Percentiles rank a stretch among this genome's conserved stretches.
Evolutionary conservation across 2,329 filamentous ascomycete species (phyloP).

Genomic region (Fusarium drepaniforme): DNA sequence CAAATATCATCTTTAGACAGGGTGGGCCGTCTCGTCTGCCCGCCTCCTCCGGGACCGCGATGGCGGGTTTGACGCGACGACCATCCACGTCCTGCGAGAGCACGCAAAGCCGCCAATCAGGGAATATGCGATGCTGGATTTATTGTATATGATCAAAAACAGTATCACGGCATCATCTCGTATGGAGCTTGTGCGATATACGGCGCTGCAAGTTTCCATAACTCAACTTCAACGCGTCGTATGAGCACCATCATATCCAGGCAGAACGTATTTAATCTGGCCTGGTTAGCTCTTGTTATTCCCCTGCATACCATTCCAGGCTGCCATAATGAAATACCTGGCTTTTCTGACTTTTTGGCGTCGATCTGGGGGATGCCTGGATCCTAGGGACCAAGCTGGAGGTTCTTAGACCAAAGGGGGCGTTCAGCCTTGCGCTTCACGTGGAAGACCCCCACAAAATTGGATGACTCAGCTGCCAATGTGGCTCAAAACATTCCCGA

Average conservation of each 20-base stretch:
- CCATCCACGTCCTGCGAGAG: conserved; percentile 10
- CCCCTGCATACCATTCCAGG: neutral
- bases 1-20: conserved; percentile 13
- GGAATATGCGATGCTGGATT: neutral
- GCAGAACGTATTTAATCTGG: neutral
- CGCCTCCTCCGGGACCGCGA: conserved; percentile 32
- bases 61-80: conserved; percentile 12
- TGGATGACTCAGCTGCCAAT: conserved; percentile 42
- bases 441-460: conserved; percentile 44
- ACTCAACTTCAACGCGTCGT: conserved; percentile 15
- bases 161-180: neutral
- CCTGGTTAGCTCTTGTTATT: neutral
- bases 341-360: neutral
- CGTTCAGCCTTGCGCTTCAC: conserved; percentile 47
- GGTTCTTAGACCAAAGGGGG: conserved; percentile 37
- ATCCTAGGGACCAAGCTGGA: conserved; percentile 9
- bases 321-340: neutral
- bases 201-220: conserved; percentile 2
- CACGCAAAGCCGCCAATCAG: neutral
- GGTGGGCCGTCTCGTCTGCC: conserved; percentile 25
- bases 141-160: neutral
- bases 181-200: conserved; percentile 29
- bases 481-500: conserved; percentile 1
- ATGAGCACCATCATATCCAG: conserved; percentile 14
- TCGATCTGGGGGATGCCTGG: neutral